Conservation (phyloP, 352 stramenopile species). For the Elongisporangium undulatum region DNA sequence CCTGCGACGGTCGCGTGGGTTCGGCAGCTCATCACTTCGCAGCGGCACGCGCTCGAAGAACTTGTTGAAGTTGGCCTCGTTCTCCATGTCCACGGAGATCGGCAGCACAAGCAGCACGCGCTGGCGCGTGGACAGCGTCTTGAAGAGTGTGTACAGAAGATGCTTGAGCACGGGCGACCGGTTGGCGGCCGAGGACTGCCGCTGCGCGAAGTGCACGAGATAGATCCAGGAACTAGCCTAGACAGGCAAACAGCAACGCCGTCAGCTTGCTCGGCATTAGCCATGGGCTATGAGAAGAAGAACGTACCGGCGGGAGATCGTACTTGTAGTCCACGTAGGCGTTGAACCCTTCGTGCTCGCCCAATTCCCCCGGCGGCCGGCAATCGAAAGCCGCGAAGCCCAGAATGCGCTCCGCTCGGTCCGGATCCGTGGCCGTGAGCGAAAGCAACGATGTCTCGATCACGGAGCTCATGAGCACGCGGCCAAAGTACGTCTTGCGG, state of each 20-base stretch:
- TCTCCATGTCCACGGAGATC: constrained; percentile 35
- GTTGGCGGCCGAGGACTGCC: constrained; percentile 23
- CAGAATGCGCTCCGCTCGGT: constrained; percentile 41
- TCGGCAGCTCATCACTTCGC: constrained; percentile 8
- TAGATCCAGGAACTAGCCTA: constrained; percentile 48
- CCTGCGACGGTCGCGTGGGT: constrained; percentile 6
- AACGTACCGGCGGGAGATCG: constrained; percentile 38
- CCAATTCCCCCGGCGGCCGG: constrained; percentile 36
- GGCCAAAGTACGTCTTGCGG: constrained; percentile 62
- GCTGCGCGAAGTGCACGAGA: constrained; percentile 51
- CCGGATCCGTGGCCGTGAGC: constrained; percentile 52
- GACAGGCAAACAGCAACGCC: background rate
- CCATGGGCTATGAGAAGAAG: background rate
- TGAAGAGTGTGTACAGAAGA: constrained; percentile 50
- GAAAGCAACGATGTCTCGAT: constrained; percentile 76
- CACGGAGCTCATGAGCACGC: constrained; percentile 38
- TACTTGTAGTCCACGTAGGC: constrained; percentile 47
- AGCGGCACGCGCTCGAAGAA: constrained; percentile 38
- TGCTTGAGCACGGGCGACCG: constrained; percentile 41
- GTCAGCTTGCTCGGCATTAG: background rate
- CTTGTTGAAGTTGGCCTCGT: constrained; percentile 48
- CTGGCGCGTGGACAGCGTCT: constrained; percentile 30
- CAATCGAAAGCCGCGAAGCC: constrained; percentile 66
- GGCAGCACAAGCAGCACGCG: constrained; percentile 52
- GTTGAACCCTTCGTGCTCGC: constrained; percentile 26